Evolutionary conservation across 202 grass and related monocot species (phyloP).

Genomic region (Tripidium arundinaceum): DNA sequence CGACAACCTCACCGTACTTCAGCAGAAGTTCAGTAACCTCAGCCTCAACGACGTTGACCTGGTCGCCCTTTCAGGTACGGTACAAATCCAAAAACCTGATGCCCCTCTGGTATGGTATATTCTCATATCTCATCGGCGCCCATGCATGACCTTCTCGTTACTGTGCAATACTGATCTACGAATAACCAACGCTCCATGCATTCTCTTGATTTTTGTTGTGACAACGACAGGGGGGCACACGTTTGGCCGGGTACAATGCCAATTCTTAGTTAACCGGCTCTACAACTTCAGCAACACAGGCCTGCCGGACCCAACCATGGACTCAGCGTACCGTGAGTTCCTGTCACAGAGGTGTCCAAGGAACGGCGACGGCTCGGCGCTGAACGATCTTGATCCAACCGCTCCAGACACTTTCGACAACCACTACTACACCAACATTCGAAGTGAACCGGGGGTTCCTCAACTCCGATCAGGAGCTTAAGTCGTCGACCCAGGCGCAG

Average conservation of each 20-base stretch:
- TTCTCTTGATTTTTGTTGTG: too few relatives aligned
- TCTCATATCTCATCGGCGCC: too few relatives aligned
- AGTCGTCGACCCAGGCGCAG: conserved; percentile 16
- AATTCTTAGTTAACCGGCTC: conserved; percentile 28
- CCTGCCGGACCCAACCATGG: conserved; percentile 37
- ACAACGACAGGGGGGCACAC: too few relatives aligned
- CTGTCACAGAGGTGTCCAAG: conserved; percentile 43
- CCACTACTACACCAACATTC: conserved; percentile 58
- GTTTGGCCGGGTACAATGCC: conserved; percentile 55
- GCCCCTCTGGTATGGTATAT: too few relatives aligned
- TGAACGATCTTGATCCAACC: conserved; percentile 56
- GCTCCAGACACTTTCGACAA: conserved; percentile 57
- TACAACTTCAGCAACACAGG: conserved; percentile 54
- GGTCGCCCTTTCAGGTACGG: conserved; percentile 51
- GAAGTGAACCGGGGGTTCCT: conserved; percentile 48
- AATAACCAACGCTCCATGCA: too few relatives aligned
- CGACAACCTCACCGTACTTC: conserved; percentile 31
- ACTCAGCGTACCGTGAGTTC: background rate
- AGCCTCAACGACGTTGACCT: conserved; percentile 44
- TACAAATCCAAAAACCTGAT: too few relatives aligned
- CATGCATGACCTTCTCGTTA: too few relatives aligned
- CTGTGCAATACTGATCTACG: too few relatives aligned
- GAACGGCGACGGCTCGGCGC: background rate
- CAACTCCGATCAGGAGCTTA: conserved; percentile 66
- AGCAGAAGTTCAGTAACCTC: conserved; percentile 25